Evolutionary conservation across 495 filamentous ascomycete genomes (phyloP).

Genomic region (Cladorrhinum samala): DNA sequence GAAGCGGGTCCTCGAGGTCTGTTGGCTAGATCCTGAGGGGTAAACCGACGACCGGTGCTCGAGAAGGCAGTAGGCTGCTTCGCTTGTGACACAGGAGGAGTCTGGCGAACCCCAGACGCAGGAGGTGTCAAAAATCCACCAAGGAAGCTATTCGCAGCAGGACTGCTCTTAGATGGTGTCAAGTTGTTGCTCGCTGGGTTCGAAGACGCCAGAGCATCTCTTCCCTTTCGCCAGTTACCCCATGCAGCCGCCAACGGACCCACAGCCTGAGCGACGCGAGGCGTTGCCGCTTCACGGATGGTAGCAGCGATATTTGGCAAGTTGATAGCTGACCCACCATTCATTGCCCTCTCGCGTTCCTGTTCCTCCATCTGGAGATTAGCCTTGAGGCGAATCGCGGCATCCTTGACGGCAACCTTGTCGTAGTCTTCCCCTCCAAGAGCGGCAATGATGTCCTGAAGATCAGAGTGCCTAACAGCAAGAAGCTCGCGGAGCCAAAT

Average conservation of each 20-base stretch:
- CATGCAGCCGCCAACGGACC: slow-evolving; percentile 71
- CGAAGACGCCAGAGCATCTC: slow-evolving; percentile 46
- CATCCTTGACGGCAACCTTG: slow-evolving; percentile 70
- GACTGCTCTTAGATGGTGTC: slow-evolving; percentile 58
- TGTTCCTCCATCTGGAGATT: slow-evolving; percentile 97
- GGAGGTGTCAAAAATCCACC: slow-evolving; percentile 82
- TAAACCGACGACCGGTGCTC: slow-evolving; percentile 46
- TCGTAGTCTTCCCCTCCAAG: slow-evolving; percentile 70
- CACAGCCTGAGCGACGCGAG: slow-evolving; percentile 73
- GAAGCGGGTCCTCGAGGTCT: slow-evolving; percentile 36
- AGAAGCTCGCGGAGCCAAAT: slow-evolving; percentile 91
- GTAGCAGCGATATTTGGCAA: slow-evolving; percentile 49
- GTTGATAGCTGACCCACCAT: slow-evolving; percentile 49
- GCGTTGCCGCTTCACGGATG: slow-evolving; percentile 57
- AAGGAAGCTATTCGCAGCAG: slow-evolving; percentile 41
- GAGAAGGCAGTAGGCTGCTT: slow-evolving; percentile 46
- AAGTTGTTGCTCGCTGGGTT: slow-evolving; percentile 40
- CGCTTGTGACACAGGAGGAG: slow-evolving; percentile 37
- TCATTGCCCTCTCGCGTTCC: slow-evolving; percentile 67
- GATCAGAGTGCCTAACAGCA: slow-evolving; percentile 79
- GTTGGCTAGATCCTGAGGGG: slow-evolving; percentile 42
- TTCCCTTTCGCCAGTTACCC: slow-evolving; percentile 69
- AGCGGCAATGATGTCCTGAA: slow-evolving; percentile 82
- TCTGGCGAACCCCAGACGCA: slow-evolving; percentile 57
- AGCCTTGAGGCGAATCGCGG: slow-evolving; percentile 84